Evolutionary conservation across 2,329 filamentous ascomycete species (phyloP).

Genomic region (Ophiostoma piceae): DNA sequence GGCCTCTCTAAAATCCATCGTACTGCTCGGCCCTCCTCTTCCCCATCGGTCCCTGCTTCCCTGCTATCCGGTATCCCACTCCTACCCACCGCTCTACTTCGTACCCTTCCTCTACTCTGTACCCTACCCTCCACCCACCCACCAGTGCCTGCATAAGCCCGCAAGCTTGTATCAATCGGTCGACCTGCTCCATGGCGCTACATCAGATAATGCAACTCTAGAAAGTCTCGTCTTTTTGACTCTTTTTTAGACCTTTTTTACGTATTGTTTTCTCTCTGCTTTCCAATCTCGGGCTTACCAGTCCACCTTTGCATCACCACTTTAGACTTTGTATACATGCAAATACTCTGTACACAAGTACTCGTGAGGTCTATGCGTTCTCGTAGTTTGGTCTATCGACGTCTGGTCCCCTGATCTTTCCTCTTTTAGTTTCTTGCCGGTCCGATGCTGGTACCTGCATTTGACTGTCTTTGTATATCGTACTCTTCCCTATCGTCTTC

Average conservation of each 20-base stretch:
- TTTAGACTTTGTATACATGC: background rate
- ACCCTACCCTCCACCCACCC: background rate
- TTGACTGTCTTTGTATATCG: background rate
- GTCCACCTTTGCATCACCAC: background rate
- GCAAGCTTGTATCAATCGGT: background rate
- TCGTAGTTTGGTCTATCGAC: background rate
- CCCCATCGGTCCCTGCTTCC: background rate
- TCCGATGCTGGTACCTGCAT: background rate
- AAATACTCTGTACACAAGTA: background rate
- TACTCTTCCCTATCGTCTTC: no score
- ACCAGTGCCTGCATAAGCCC: background rate
- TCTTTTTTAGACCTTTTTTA: background rate
- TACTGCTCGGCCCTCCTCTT: background rate
- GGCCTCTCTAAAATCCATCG: no score
- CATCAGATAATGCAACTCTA: background rate
- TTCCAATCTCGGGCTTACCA: no score
- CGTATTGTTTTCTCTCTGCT: background rate
- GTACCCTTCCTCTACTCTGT: no score
- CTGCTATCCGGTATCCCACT: background rate
- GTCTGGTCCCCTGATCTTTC: background rate
- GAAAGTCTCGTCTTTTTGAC: background rate
- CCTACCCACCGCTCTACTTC: background rate
- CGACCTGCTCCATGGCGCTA: background rate
- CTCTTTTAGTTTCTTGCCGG: background rate
- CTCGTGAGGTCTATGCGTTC: background rate